These are phyloP conservation scores for Vickermania spadyakhi DNA, from an alignment of 208 protist genomes.

Conservation along the genomic window DNA sequence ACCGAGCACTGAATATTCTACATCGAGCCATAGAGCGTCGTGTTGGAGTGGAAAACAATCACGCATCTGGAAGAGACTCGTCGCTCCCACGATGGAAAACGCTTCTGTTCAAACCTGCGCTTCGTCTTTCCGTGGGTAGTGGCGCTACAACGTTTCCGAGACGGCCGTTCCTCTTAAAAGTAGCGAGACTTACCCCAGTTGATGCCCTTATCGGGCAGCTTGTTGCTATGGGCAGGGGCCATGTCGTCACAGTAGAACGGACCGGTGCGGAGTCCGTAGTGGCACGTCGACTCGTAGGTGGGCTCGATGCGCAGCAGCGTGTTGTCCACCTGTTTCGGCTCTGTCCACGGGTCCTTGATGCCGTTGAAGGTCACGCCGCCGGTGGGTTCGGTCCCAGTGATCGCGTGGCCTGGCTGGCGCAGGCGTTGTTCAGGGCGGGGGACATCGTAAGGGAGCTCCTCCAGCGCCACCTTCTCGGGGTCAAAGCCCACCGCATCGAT, in stretches of 20 bases:
- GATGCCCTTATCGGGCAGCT: slow-evolving; percentile 51
- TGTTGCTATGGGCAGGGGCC: slow-evolving; percentile 44
- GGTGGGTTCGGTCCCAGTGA: slow-evolving; percentile 24
- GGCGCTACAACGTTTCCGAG: too few species aligned
- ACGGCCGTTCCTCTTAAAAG: slow-evolving; percentile 3
- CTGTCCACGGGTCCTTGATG: slow-evolving; percentile 30
- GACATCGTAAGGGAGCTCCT: slow-evolving; percentile 32
- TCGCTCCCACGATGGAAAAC: too few species aligned
- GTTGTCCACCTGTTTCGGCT: slow-evolving; percentile 46
- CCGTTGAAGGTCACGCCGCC: slow-evolving; percentile 56
- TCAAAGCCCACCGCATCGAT: slow-evolving; percentile 24
- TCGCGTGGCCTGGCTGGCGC: slow-evolving; percentile 28
- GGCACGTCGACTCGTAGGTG: slow-evolving; percentile 68
- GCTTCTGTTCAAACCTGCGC: too few species aligned
- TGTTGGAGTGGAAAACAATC: too few species aligned
- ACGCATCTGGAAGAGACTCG: too few species aligned
- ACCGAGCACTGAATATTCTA: too few species aligned
- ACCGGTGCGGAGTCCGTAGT: slow-evolving; percentile 70
- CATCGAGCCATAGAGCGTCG: too few species aligned
- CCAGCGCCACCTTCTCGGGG: slow-evolving; percentile 29
- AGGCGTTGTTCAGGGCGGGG: slow-evolving; percentile 48
- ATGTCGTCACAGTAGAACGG: slow-evolving; percentile 58
- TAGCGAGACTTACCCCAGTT: slow-evolving; percentile 63
- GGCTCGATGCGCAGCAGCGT: slow-evolving; percentile 59
- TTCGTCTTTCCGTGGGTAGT: too few species aligned